Conservation (phyloP, 2,329 filamentous ascomycete species). For the Ophiocordyceps australis region DNA sequence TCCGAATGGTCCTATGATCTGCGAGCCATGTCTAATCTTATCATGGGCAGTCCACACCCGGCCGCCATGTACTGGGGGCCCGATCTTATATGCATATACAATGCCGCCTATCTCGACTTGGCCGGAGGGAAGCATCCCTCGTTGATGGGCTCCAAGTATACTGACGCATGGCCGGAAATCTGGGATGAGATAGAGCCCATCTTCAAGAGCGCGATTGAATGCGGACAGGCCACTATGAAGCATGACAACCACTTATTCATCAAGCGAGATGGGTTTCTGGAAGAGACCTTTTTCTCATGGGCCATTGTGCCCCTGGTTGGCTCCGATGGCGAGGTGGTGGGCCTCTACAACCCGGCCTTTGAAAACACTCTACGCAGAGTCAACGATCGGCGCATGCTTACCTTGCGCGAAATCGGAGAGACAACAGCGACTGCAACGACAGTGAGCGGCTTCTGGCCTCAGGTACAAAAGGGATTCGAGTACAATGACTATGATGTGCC, state of each 20-base stretch:
- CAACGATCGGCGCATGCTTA: slow-evolving; percentile 64
- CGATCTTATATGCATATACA: slow-evolving; percentile 51
- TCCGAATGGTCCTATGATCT: slow-evolving; percentile 55
- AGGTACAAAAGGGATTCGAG: slow-evolving; percentile 50
- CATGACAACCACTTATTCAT: slow-evolving; percentile 66
- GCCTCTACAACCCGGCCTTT: slow-evolving; percentile 64
- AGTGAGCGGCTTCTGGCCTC: slow-evolving; percentile 54
- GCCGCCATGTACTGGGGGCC: slow-evolving; percentile 66
- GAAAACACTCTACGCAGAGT: slow-evolving; percentile 67
- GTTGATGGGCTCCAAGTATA: slow-evolving; percentile 57
- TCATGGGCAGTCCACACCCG: slow-evolving; percentile 64
- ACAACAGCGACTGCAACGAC: slow-evolving; percentile 55
- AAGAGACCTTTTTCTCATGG: slow-evolving; percentile 75
- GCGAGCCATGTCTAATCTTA: slow-evolving; percentile 61
- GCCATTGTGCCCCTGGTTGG: slow-evolving; percentile 64
- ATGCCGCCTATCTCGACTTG: slow-evolving; percentile 52
- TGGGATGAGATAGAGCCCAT: slow-evolving; percentile 53
- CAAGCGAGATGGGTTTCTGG: slow-evolving; percentile 46
- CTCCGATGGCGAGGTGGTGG: slow-evolving; percentile 54
- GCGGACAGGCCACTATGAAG: slow-evolving; percentile 69
- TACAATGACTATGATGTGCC: slow-evolving; percentile 62
- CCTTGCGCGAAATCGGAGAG: slow-evolving; percentile 60
- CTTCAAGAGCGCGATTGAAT: slow-evolving; percentile 47
- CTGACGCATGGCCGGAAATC: slow-evolving; percentile 53
- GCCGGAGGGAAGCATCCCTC: slow-evolving; percentile 61